Conservation (phyloP, 352 stramenopile genomes). For the Albugo laibachii region DNA sequence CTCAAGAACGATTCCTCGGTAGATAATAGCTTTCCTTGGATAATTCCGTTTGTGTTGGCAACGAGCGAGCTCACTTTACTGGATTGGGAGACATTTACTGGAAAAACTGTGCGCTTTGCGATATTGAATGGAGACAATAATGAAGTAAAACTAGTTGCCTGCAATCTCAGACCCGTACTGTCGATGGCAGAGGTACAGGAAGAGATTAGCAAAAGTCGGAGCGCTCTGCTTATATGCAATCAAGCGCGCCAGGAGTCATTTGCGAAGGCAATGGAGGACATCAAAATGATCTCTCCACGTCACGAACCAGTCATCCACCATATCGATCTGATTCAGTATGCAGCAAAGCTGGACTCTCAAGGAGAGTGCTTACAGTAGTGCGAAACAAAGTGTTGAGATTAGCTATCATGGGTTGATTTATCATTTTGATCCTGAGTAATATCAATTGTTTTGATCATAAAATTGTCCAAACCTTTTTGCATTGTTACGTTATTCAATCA, state of each 20-base stretch:
- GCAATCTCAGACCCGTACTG: no score
- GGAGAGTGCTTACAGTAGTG: no score
- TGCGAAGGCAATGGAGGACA: slow-evolving; percentile 43
- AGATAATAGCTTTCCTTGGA: slow-evolving; percentile 23
- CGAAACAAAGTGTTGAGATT: no score
- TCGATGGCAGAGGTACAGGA: slow-evolving; percentile 2
- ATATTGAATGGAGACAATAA: no score
- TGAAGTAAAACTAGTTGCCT: no score
- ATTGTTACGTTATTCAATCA: no score
- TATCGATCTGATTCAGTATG: slow-evolving; percentile 73
- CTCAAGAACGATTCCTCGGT: not conserved
- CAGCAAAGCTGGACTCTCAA: slow-evolving; percentile 33
- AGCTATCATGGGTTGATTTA: no score
- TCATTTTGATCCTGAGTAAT: no score
- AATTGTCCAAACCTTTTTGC: no score
- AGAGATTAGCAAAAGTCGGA: slow-evolving; percentile 44
- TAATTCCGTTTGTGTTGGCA: slow-evolving; percentile 46
- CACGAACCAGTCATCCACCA: slow-evolving; percentile 57
- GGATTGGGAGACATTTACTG: slow-evolving; percentile 26
- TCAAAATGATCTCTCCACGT: slow-evolving; percentile 60
- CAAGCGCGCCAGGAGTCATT: slow-evolving; percentile 53
- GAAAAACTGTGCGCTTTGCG: slow-evolving; percentile 49
- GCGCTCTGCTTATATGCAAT: slow-evolving; percentile 50
- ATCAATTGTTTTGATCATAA: no score
- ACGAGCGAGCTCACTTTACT: slow-evolving; percentile 13